Evolutionary conservation across 768 basidiomycete genomes (phyloP).

Genomic region (Rubroboletus satanas): DNA sequence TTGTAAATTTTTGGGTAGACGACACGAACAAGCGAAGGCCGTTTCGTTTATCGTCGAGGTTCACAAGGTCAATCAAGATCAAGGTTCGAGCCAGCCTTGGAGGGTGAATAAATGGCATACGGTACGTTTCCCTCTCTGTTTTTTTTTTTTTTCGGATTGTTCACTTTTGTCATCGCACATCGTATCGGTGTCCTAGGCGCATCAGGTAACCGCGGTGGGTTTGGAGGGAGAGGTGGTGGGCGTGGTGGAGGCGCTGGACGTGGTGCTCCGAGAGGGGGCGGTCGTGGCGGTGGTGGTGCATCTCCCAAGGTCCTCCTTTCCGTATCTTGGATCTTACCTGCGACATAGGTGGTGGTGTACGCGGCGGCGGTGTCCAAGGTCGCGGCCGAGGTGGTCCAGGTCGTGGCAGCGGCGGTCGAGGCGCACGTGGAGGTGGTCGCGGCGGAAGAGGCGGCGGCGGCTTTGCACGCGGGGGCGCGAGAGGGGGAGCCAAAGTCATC

Average conservation of each 20-base stretch:
- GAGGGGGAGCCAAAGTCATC: conserved; percentile 83
- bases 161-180: not conserved
- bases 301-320: not conserved
- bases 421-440: conserved; percentile 43
- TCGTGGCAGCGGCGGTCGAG: conserved; percentile 44
- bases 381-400: conserved; percentile 36
- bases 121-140: conserved; percentile 18
- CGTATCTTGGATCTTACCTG: not conserved
- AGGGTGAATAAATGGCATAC: conserved; percentile 32
- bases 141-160: not conserved
- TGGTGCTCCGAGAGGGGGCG: conserved; percentile 39
- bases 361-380: conserved; percentile 27
- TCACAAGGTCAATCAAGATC: conserved; percentile 14
- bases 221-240: conserved; percentile 42
- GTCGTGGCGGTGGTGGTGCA: conserved; percentile 40
- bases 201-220: conserved; percentile 77
- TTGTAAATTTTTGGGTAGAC: conserved; percentile 12
- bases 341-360: conserved; percentile 10
- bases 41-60: conserved; percentile 1
- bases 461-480: conserved; percentile 59
- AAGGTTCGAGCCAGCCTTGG: conserved; percentile 13
- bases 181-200: conserved; percentile 34
- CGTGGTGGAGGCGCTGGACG: conserved; percentile 36
- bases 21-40: too few species aligned
- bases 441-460: conserved; percentile 60